Evolutionary conservation across 805 yeast species (phyloP), one percentile per base, ranked within the genome.

Genomic region (Suhomyces sp.): DNA sequence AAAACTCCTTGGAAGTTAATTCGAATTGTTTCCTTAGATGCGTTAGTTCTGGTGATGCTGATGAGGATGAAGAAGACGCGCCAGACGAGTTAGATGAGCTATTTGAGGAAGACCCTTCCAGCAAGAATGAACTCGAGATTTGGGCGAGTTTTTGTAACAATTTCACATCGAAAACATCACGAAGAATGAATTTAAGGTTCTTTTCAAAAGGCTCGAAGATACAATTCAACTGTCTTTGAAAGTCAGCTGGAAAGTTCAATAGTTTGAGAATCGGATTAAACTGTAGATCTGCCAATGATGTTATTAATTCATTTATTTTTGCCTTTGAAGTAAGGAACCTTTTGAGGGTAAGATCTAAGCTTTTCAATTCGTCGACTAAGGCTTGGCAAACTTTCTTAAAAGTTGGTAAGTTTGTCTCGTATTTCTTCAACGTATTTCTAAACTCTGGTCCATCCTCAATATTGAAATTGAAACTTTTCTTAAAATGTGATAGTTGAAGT

Each of bases 371-470:
- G 6, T 67, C 70, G 7, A 50, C 51, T 7, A 67, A 37, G 8
- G 31, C 34, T 4, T 39, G 33, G 30, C 55, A 50, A 4, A 50
- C 46, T 21, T 50, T 53, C 26, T 51, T 57, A 35, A 63, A 56
- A 6, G 34, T 28, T 0, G 68, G 66, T 5, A 64, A 40, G 3
- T 45, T 41, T 10, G 47, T 38, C 40, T 68, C 72, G 38, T 63
- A 60, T n/a, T 43, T 47, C 6, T 42, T 43, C 25, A 68, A 50
- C 4, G 57, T 39, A 14, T 48, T 57, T 18, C 74, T 44, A 35
- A 68, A 67, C 31, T 65, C 70, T 4, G 74, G 74, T 0, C 74
- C 74, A 42, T 68, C 74, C 29, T 66, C 68, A 12, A 64, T 48
- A 23, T 50, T 54, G 37, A 66, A 65, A 21, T 43, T 52, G 38